phyloP scores from a whole-genome alignment of 176 grass and related monocot species.

The Luzula sylvatica region DNA sequence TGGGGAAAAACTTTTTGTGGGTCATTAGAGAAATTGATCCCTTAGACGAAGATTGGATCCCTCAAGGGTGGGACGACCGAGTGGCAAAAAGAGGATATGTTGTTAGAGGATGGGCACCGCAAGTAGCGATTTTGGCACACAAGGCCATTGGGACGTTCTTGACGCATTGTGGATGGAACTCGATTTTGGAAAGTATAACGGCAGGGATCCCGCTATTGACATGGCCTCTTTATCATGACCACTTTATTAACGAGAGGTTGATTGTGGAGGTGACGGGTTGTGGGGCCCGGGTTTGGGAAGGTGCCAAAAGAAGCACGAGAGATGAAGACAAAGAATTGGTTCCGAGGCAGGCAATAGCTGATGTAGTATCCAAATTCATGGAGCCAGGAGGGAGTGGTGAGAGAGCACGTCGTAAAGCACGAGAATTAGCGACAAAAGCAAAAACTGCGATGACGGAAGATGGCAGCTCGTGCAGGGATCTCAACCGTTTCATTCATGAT shows the following conservation, averaged over 20 bases:
- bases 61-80: slow-evolving; percentile 44
- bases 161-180: slow-evolving; percentile 60
- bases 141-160: slow-evolving; percentile 45
- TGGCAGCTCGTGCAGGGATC: slow-evolving; percentile 34
- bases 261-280: slow-evolving; percentile 39
- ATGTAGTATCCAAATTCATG: slow-evolving; percentile 34
- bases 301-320: slow-evolving; percentile 32
- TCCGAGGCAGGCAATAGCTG: slow-evolving; percentile 28
- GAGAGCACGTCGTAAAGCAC: slow-evolving; percentile 1
- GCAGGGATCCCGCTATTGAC: slow-evolving; percentile 60
- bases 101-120: slow-evolving; percentile 47
- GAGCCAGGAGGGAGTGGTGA: slow-evolving; percentile 19
- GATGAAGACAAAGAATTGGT: slow-evolving; percentile 28
- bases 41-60: slow-evolving; percentile 35
- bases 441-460: slow-evolving; percentile 18
- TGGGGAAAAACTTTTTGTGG: too few species aligned
- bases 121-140: slow-evolving; percentile 47
- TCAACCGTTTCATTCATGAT: slow-evolving; percentile 41
- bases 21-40: too few species aligned
- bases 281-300: slow-evolving; percentile 39
- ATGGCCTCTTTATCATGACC: slow-evolving; percentile 57
- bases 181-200: slow-evolving; percentile 42
- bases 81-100: slow-evolving; percentile 36
- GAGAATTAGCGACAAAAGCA: slow-evolving; percentile 15
- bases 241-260: slow-evolving; percentile 73